These are phyloP conservation scores for Turnera subulata DNA, from an alignment of 345 rosid genomes.

Conservation along the genomic window DNA sequence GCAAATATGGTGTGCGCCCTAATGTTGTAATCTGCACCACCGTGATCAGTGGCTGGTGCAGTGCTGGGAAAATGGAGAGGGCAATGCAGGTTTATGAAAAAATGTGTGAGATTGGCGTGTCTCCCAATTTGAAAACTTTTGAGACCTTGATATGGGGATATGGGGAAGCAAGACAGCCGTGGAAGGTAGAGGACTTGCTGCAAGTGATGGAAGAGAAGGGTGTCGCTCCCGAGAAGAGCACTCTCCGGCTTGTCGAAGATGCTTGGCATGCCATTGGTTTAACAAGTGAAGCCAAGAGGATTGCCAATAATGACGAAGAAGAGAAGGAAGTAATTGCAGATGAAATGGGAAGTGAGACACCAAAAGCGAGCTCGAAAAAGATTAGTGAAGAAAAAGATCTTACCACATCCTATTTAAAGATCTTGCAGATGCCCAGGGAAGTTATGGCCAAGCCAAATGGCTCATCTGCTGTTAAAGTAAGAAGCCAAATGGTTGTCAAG, in stretches of 20 bases:
- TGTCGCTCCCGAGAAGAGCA: constrained; percentile 48
- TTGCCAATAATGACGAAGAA: constrained; percentile 22
- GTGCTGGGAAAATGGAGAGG: constrained; percentile 62
- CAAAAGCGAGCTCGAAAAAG: constrained; percentile 29
- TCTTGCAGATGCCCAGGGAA: constrained; percentile 30
- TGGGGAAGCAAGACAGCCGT: constrained; percentile 79
- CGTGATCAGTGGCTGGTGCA: constrained; percentile 82
- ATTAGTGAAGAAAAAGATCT: constrained; percentile 24
- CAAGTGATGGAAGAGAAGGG: constrained; percentile 60
- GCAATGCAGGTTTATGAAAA: constrained; percentile 52
- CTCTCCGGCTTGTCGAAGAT: constrained; percentile 66
- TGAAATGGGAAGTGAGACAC: constrained; percentile 18
- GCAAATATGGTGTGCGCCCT: constrained; percentile 46
- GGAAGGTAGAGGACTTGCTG: constrained; percentile 76
- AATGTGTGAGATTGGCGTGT: constrained; percentile 52
- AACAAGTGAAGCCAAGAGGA: constrained; percentile 46
- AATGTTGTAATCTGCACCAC: constrained; percentile 88
- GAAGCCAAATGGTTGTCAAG: constrained; percentile 30
- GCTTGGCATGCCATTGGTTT: constrained; percentile 79
- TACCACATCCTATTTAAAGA: constrained; percentile 24
- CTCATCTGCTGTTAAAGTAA: constrained; percentile 21
- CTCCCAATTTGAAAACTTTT: constrained; percentile 70
- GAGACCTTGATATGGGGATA: constrained; percentile 91
- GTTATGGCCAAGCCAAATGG: constrained; percentile 23
- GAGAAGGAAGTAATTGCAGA: constrained; percentile 22